Evolutionary conservation across 78 protist genomes (phyloP).

Genomic region (Isochrysis galbana): DNA sequence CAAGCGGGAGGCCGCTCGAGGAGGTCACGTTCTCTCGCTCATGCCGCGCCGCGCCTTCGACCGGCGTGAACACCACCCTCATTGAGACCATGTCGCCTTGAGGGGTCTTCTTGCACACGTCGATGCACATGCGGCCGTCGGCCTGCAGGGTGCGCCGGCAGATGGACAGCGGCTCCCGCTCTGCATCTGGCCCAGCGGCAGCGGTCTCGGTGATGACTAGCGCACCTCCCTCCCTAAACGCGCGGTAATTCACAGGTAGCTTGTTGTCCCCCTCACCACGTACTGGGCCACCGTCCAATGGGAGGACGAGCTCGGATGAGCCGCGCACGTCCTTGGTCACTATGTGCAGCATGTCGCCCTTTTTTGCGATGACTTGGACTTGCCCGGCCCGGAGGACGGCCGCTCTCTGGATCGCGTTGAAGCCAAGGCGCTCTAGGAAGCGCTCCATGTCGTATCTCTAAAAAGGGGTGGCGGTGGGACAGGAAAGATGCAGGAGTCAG

Average conservation of each 20-base stretch:
- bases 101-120: background rate
- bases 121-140: background rate
- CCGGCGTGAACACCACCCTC: background rate
- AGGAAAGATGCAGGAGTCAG: too few species aligned
- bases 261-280: background rate
- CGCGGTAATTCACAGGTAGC: background rate
- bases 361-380: background rate
- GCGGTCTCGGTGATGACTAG: background rate
- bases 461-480: too few species aligned
- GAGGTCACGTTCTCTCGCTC: too few species aligned
- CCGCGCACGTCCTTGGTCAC: background rate
- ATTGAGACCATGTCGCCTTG: background rate
- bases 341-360: background rate
- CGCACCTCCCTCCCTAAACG: background rate
- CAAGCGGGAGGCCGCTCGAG: too few species aligned
- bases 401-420: background rate
- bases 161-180: background rate
- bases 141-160: background rate
- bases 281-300: background rate
- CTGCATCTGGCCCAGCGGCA: background rate
- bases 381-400: background rate
- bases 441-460: background rate
- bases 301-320: background rate
- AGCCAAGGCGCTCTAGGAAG: background rate
- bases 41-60: background rate